These are phyloP conservation scores for Panaeolus papilionaceus DNA, from an alignment of 768 basidiomycete genomes.

Conservation along the genomic window DNA sequence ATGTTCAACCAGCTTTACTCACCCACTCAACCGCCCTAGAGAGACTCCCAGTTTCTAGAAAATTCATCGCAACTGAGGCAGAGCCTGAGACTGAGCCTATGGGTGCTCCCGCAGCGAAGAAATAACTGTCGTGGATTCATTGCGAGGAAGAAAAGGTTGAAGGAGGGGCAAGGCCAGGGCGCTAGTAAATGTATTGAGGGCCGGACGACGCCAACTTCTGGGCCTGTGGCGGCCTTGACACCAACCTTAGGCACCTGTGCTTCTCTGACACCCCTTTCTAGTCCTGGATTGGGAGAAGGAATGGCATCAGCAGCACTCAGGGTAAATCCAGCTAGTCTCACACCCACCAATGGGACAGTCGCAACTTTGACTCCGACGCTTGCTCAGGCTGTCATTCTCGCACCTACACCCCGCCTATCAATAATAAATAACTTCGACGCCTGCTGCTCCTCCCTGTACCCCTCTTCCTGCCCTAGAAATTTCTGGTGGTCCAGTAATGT, in stretches of 20 bases:
- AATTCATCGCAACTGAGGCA: neutral
- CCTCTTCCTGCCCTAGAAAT: neutral
- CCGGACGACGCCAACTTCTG: slow-evolving; percentile 13
- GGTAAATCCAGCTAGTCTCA: neutral
- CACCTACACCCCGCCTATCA: neutral
- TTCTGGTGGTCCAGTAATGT: neutral
- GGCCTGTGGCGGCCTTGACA: slow-evolving; percentile 7
- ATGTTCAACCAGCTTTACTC: neutral
- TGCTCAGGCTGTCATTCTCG: neutral
- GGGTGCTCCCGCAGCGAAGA: slow-evolving; percentile 39
- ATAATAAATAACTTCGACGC: neutral
- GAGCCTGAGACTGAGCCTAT: neutral
- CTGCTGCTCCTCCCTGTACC: neutral
- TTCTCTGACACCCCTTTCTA: neutral
- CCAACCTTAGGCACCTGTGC: neutral
- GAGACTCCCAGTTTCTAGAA: too few relatives aligned
- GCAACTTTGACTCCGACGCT: neutral
- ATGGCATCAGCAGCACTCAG: too few relatives aligned
- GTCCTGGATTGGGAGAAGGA: neutral
- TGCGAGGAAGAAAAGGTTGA: slow-evolving; percentile 57
- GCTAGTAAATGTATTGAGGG: neutral
- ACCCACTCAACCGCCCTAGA: too few relatives aligned
- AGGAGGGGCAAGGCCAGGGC: slow-evolving; percentile 43
- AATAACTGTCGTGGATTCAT: slow-evolving; percentile 67
- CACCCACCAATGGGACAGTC: neutral